A percentile compares a stretch with the other conserved stretches of the same genome.
Conservation (phyloP, 176 grass and related monocot genomes). For the Juncus effusus region DNA sequence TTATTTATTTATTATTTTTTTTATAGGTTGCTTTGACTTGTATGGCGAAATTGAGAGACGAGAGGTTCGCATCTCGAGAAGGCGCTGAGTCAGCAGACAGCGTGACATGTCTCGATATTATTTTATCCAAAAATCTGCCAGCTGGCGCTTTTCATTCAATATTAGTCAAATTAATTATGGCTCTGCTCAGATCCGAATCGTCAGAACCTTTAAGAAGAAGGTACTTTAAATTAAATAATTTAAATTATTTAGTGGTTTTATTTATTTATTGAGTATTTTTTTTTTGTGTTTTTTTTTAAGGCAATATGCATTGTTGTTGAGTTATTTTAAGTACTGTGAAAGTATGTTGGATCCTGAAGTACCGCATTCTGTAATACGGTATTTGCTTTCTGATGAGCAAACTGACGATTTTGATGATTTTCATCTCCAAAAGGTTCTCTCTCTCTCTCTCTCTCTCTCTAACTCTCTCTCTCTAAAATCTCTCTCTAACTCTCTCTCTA, state of each 20-base stretch:
- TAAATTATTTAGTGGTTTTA: background rate
- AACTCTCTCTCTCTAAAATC: constrained; percentile 4
- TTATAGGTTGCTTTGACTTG: constrained; percentile 90
- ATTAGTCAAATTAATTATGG: constrained; percentile 81
- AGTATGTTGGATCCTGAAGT: constrained; percentile 86
- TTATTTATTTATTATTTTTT: constrained; percentile 13
- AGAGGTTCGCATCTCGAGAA: constrained; percentile 76
- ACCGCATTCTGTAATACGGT: constrained; percentile 63
- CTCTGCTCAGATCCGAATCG: constrained; percentile 73
- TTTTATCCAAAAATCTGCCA: constrained; percentile 69
- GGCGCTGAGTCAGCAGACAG: constrained; percentile 75
- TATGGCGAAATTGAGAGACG: constrained; percentile 95
- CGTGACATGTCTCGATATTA: constrained; percentile 77
- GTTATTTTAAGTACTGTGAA: constrained; percentile 92
- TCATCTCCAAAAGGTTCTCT: constrained; percentile 73
- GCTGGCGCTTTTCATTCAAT: constrained; percentile 85
- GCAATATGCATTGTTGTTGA: constrained; percentile 91
- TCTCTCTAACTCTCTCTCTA: constrained; percentile 1
- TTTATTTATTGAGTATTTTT: background rate
- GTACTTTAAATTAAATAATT: constrained; percentile 26
- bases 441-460: background rate
- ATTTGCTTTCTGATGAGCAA: constrained; percentile 78
- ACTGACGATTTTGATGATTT: constrained; percentile 65
- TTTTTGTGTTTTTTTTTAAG: constrained; percentile 39
- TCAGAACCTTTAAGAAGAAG: constrained; percentile 93